Evolutionary conservation across 176 grass and related monocot genomes (phyloP).

Genomic region (Oryza nivara): DNA sequence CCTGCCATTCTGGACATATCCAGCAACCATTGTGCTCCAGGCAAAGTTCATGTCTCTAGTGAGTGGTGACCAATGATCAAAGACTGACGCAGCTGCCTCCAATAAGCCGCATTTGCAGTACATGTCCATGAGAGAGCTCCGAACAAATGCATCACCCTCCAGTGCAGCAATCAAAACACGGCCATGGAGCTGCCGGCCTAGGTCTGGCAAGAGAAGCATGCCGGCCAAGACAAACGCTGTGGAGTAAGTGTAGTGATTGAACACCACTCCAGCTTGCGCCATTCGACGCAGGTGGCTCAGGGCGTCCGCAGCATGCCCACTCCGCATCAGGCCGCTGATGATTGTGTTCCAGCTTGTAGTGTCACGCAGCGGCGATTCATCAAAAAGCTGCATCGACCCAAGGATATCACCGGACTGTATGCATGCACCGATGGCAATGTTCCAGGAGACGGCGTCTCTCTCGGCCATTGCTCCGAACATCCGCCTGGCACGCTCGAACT

Average conservation of each 20-base stretch:
- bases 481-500: slow-evolving; percentile 1
- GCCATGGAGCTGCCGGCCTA: slow-evolving; percentile 67
- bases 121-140: slow-evolving; percentile 72
- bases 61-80: slow-evolving; percentile 35
- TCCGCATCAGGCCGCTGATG: slow-evolving; percentile 54
- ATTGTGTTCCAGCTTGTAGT: slow-evolving; percentile 68
- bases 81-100: slow-evolving; percentile 45
- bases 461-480: slow-evolving; percentile 41
- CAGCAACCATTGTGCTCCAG: slow-evolving; percentile 61
- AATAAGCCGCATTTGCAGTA: slow-evolving; percentile 67
- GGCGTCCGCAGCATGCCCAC: slow-evolving; percentile 30
- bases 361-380: slow-evolving; percentile 45
- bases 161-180: slow-evolving; percentile 41
- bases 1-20: slow-evolving; percentile 60
- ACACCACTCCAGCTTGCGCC: slow-evolving; percentile 38
- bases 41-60: slow-evolving; percentile 38
- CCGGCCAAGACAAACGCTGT: slow-evolving; percentile 52
- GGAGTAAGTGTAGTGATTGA: slow-evolving; percentile 66
- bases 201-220: slow-evolving; percentile 46
- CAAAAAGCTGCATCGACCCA: slow-evolving; percentile 47
- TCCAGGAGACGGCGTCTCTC: slow-evolving; percentile 55
- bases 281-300: slow-evolving; percentile 43
- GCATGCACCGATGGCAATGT: slow-evolving; percentile 50
- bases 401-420: slow-evolving; percentile 45
- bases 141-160: slow-evolving; percentile 46